A percentile compares a stretch with the other conserved stretches of the same genome.
phyloP scores from a whole-genome alignment of 2,329 filamentous ascomycete species.

The Scedosporium minutisporum region DNA sequence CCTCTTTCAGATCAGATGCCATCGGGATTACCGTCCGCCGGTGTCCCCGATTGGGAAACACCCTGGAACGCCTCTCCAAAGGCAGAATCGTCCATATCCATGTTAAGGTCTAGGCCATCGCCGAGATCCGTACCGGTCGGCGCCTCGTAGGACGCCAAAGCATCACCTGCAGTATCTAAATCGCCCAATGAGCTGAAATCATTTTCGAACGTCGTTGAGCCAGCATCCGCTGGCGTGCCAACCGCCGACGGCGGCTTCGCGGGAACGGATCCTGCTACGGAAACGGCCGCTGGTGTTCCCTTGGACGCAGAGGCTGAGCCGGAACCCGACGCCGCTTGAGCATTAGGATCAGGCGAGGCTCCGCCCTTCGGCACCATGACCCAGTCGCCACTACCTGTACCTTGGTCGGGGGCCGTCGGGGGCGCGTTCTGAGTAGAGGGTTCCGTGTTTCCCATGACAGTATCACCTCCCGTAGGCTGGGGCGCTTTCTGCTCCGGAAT shows the following conservation, averaged over 20 bases:
- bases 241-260: slow-evolving; percentile 31
- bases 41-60: slow-evolving; percentile 20
- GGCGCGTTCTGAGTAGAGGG: slow-evolving; percentile 22
- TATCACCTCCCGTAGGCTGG: slow-evolving; percentile 19
- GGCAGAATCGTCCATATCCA: slow-evolving; percentile 69
- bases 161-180: slow-evolving; percentile 62
- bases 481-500: slow-evolving; percentile 12
- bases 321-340: not conserved
- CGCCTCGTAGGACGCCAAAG: slow-evolving; percentile 56
- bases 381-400: slow-evolving; percentile 56
- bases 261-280: slow-evolving; percentile 8
- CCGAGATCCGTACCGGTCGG: slow-evolving; percentile 33
- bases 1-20: not conserved
- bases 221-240: slow-evolving; percentile 33
- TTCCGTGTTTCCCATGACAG: slow-evolving; percentile 45
- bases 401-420: slow-evolving; percentile 37
- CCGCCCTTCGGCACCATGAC: slow-evolving; percentile 62
- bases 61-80: slow-evolving; percentile 78
- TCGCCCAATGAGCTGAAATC: slow-evolving; percentile 57
- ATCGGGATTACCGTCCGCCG: slow-evolving; percentile 1
- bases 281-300: slow-evolving; percentile 1
- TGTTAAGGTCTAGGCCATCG: slow-evolving; percentile 48
- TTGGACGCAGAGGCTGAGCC: not conserved
- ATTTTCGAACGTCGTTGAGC: slow-evolving; percentile 31
- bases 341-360: slow-evolving; percentile 28